These are phyloP conservation scores for Phytophthora idaei DNA, from an alignment of 352 stramenopile genomes.

Conservation along the genomic window DNA sequence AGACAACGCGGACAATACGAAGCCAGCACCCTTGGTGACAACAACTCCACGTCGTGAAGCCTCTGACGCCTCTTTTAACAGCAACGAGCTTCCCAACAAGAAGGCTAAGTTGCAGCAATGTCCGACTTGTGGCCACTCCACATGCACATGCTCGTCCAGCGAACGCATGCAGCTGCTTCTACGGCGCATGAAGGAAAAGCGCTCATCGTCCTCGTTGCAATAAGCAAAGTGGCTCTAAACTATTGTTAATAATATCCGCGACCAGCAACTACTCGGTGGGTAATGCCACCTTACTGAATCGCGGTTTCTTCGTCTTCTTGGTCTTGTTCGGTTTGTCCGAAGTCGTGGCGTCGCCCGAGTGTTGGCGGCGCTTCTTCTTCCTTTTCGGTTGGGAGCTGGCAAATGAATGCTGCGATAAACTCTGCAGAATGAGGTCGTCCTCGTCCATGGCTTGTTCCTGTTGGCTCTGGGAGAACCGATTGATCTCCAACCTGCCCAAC, in stretches of 20 bases:
- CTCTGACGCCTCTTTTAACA: not conserved
- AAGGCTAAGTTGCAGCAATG: constrained; percentile 47
- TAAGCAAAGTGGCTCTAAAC: constrained; percentile 21
- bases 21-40: not conserved
- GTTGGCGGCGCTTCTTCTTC: constrained; percentile 30
- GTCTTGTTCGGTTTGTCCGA: constrained; percentile 9
- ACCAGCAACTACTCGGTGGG: constrained; percentile 15
- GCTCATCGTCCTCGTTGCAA: constrained; percentile 37
- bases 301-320: constrained; percentile 17
- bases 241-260: constrained; percentile 22
- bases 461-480: constrained; percentile 59
- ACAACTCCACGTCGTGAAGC: constrained; percentile 5
- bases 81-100: constrained; percentile 46
- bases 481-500: constrained; percentile 46
- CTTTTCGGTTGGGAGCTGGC: constrained; percentile 39
- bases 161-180: constrained; percentile 51
- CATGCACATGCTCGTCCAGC: constrained; percentile 46
- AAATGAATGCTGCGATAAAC: constrained; percentile 70
- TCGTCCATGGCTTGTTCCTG: constrained; percentile 43
- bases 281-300: constrained; percentile 17
- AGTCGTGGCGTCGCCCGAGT: constrained; percentile 6
- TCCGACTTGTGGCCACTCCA: constrained; percentile 35
- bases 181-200: constrained; percentile 45
- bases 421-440: constrained; percentile 81
- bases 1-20: not conserved